phyloP scores from a whole-genome alignment of 1,284 basidiomycete genomes.

The Ceratobasidium theobromae region DNA sequence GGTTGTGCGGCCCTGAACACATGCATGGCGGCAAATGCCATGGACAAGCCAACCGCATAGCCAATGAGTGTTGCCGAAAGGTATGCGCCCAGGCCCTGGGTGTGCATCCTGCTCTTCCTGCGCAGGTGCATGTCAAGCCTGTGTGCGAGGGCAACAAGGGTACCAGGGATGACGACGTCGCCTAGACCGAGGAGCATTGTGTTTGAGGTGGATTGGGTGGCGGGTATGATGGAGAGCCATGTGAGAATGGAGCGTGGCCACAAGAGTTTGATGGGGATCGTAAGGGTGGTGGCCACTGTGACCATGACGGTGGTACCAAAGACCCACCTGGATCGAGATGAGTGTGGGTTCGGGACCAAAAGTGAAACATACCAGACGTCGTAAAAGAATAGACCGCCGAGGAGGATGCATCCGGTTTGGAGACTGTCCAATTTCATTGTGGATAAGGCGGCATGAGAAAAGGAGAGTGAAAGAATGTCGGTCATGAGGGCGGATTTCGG shows the following conservation, averaged over 20 bases:
- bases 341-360: not conserved
- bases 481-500: conserved; percentile 69
- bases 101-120: conserved; percentile 37
- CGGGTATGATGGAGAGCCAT: conserved; percentile 38
- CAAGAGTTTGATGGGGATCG: conserved; percentile 91
- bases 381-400: conserved; percentile 82
- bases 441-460: conserved; percentile 80
- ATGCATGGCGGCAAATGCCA: conserved; percentile 91
- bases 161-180: conserved; percentile 88
- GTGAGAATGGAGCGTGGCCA: conserved; percentile 77
- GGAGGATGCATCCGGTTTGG: conserved; percentile 80
- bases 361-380: conserved; percentile 79
- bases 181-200: conserved; percentile 90
- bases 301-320: conserved; percentile 59
- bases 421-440: conserved; percentile 90
- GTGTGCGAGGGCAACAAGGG: conserved; percentile 78
- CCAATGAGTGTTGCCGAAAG: conserved; percentile 71
- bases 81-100: conserved; percentile 55
- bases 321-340: not conserved
- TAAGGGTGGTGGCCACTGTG: conserved; percentile 86
- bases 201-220: conserved; percentile 40
- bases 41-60: conserved; percentile 76
- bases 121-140: not conserved
- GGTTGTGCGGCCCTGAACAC: conserved; percentile 80
- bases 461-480: conserved; percentile 81